Percentiles rank a stretch among this genome's conserved stretches.
Evolutionary conservation across 306 rosid species (phyloP).

Genomic region (Quercus cerris): DNA sequence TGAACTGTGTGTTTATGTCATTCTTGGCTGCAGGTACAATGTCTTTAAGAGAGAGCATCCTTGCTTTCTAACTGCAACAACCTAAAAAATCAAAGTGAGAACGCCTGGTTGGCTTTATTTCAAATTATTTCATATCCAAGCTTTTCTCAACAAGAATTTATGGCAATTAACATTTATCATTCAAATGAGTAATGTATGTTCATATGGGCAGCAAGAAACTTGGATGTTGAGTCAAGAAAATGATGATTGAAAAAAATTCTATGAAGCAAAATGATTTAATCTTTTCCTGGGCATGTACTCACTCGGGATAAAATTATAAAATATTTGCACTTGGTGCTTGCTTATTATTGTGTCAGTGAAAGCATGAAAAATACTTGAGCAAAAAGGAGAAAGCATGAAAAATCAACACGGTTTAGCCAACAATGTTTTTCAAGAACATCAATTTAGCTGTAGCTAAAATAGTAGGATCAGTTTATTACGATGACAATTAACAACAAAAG

Average conservation of each 20-base stretch:
- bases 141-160: background rate
- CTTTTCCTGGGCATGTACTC: no score
- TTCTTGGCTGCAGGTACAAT: constrained; percentile 76
- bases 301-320: no score
- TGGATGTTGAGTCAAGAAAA: no score
- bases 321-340: no score
- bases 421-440: no score
- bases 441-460: no score
- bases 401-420: background rate
- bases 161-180: background rate
- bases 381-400: background rate
- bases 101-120: background rate
- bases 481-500: no score
- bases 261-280: no score
- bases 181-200: background rate
- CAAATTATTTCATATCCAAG: background rate
- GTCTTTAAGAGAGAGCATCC: constrained; percentile 56
- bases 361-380: background rate
- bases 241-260: no score
- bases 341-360: background rate
- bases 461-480: no score
- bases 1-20: constrained; percentile 68
- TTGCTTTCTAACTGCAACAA: constrained; percentile 2
- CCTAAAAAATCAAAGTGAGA: background rate
- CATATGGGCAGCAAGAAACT: background rate